Conservation (phyloP, 106 monocot genomes). For the Dactylorhiza incarnata region DNA sequence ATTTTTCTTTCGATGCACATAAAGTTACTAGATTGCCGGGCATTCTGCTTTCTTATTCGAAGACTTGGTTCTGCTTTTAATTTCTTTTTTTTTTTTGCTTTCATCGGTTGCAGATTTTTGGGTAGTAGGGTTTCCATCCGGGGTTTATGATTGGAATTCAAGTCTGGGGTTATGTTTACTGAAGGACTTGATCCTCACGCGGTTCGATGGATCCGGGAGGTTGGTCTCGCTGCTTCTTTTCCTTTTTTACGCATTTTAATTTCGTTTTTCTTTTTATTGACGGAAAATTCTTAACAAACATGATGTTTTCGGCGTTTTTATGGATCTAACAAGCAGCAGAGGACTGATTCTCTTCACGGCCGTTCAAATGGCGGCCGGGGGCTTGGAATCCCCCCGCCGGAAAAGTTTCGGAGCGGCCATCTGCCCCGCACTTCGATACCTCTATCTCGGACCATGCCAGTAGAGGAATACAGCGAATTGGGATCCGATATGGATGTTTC, state of each 20-base stretch:
- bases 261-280: not conserved
- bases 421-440: constrained; percentile 35
- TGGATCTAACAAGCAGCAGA: constrained; percentile 14
- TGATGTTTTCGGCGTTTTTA: not conserved
- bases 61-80: not conserved
- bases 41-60: not conserved
- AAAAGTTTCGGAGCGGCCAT: constrained; percentile 88
- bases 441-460: constrained; percentile 19
- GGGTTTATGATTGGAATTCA: constrained; percentile 12
- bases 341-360: constrained; percentile 22
- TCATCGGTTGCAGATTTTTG: constrained; percentile 5
- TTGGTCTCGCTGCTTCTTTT: constrained; percentile 2
- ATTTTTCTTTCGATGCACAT: not conserved
- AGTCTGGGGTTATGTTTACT: constrained; percentile 29
- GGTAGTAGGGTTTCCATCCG: not conserved
- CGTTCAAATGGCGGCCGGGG: constrained; percentile 18
- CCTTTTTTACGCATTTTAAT: not conserved
- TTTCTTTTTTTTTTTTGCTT: constrained; percentile 2
- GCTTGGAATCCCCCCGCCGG: constrained; percentile 56
- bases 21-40: constrained; percentile 1
- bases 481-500: constrained; percentile 78
- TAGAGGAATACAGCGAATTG: constrained; percentile 28
- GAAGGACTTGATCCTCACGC: constrained; percentile 41
- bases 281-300: not conserved
- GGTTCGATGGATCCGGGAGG: constrained; percentile 43